A percentile compares a stretch with the other conserved stretches of the same genome.
These are phyloP conservation scores for Lachancea mirantina DNA, from an alignment of 805 yeast species.

Conservation along the genomic window DNA sequence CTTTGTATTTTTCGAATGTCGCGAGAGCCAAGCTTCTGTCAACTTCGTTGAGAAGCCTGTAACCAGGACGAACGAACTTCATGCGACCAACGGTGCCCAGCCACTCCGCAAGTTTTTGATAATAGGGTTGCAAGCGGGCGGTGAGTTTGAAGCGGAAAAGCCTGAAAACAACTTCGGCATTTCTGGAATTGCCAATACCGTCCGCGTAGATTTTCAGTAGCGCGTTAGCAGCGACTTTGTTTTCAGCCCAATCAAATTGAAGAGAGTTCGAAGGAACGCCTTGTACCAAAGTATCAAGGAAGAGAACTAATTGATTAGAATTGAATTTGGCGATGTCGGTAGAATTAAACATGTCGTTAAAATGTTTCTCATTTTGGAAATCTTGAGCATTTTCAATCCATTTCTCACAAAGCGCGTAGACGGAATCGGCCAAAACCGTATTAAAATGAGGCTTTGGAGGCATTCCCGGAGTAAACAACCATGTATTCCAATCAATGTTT, in stretches of 20 bases:
- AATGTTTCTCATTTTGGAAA: slow-evolving; percentile 13
- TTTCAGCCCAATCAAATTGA: slow-evolving; percentile 31
- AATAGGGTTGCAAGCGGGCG: slow-evolving; percentile 41
- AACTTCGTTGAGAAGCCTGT: slow-evolving; percentile 53
- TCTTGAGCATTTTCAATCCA: slow-evolving; percentile 46
- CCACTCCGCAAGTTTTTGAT: slow-evolving; percentile 66
- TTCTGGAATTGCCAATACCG: slow-evolving; percentile 46
- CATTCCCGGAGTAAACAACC: slow-evolving; percentile 79
- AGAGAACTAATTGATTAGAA: slow-evolving; percentile 72
- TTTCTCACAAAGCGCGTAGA: slow-evolving; percentile 53
- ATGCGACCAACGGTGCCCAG: slow-evolving; percentile 87
- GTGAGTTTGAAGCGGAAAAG: slow-evolving; percentile 63
- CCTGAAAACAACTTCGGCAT: slow-evolving; percentile 77
- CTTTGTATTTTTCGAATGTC: slow-evolving; percentile 55
- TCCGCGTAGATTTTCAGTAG: slow-evolving; percentile 34
- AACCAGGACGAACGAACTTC: slow-evolving; percentile 91
- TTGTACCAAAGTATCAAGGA: slow-evolving; percentile 61
- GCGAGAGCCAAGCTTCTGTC: slow-evolving; percentile 57
- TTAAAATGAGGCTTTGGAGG: slow-evolving; percentile 84
- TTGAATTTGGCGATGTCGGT: slow-evolving; percentile 52
- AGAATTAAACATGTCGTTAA: slow-evolving; percentile 34
- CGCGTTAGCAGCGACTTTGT: slow-evolving; percentile 30
- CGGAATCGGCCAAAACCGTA: slow-evolving; percentile 68
- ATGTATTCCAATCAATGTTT: slow-evolving; percentile 73
- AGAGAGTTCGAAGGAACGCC: slow-evolving; percentile 18